Evolutionary conservation across 768 basidiomycete genomes (phyloP), one percentile per base, ranked within the genome.

Genomic region (Grammothele lineata): DNA sequence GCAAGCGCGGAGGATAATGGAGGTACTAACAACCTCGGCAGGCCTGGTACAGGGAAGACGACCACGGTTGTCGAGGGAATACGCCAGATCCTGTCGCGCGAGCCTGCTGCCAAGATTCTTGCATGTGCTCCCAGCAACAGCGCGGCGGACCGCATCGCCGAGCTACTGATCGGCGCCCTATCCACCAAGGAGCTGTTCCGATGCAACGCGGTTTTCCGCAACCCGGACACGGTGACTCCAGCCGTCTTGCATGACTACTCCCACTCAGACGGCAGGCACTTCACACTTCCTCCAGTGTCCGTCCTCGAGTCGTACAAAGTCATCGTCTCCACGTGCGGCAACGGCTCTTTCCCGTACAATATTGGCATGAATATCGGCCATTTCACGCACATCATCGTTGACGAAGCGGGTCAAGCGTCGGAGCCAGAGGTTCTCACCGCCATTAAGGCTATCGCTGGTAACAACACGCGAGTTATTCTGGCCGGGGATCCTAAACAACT

Each of bases 381-480:
- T 57, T 85, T 77, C 53, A 74, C 62, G 1, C 77, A 83, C 51
- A 76, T 85, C 15, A 77, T 85, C 53, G 64, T 81, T 33, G 82
- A 85, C 53, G 82, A 85, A 50, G 82, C 80, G 5, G 81, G 80
- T 0, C 81, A 85, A 54, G 81, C 75, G 0, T 73, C 72, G 33
- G 82, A 85, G 53, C 80, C 82, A 0, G 76, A 80, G 51, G 60
- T 71, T 6, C 76, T 83, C 71, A 67, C 81, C 3, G 55, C 67
- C 0, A 62, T 72, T 30, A 53, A 55, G 44, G 57, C 62, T 1
- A 55, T 70, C 44, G 65, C 66, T 5, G 61, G 61, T 46, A 41
- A 56, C 11, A 12, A 51, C 5, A 72, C 70, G 1, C 70, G 68
- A 27, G 53, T 72, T 27, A 54, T 72, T 17, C 54, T 72, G 3